Evolutionary conservation across 495 filamentous ascomycete species (phyloP).

Genomic region (Neurospora cerealis): DNA sequence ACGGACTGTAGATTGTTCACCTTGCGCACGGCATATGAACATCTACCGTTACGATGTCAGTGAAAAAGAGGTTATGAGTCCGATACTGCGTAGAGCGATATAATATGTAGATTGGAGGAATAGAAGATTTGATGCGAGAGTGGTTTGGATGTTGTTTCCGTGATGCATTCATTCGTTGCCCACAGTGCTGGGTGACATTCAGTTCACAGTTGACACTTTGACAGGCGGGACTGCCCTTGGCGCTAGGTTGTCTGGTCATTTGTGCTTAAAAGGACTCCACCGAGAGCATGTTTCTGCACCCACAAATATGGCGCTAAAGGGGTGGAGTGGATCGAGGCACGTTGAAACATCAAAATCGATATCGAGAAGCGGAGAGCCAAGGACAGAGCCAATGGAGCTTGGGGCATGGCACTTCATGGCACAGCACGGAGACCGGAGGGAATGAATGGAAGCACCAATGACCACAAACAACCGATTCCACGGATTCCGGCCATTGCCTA

Average conservation of each 20-base stretch:
- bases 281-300: not conserved
- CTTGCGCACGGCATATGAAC: not conserved
- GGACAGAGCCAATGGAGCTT: not conserved
- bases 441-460: not conserved
- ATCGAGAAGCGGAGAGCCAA: not conserved
- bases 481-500: not conserved
- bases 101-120: not conserved
- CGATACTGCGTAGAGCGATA: not conserved
- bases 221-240: not conserved
- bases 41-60: not conserved
- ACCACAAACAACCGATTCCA: not conserved
- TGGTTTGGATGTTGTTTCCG: not conserved
- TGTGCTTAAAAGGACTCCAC: not conserved
- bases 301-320: not conserved
- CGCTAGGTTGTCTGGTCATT: not conserved
- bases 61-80: not conserved
- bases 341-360: not conserved
- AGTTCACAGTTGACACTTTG: not conserved
- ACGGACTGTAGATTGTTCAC: not conserved
- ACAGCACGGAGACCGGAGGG: not conserved
- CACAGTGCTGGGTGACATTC: not conserved
- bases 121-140: not conserved
- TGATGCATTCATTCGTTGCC: not conserved
- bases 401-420: not conserved
- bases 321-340: not conserved